Evolutionary conservation across 176 grass and related monocot species (phyloP).

Genomic region (Triticum monococcum): DNA sequence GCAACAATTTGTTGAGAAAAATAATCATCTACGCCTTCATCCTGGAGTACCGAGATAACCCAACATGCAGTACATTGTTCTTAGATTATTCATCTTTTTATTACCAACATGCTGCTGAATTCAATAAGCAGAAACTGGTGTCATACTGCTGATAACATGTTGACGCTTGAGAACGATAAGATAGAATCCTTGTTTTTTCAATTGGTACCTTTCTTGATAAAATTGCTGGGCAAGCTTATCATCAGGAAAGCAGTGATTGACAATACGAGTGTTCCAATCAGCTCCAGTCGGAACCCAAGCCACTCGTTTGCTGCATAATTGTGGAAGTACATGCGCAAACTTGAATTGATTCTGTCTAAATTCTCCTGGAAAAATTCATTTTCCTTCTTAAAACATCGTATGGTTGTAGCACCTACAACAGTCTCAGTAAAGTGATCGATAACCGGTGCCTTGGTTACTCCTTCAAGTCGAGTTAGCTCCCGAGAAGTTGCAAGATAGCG

Average conservation of each 20-base stretch:
- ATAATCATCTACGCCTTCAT: background rate
- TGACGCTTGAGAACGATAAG: background rate
- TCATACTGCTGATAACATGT: conserved; percentile 7
- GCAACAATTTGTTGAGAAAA: background rate
- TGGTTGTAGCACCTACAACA: conserved; percentile 77
- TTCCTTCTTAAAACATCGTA: conserved; percentile 84
- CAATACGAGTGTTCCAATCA: conserved; percentile 81
- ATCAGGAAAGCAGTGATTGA: conserved; percentile 84
- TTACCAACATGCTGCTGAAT: background rate
- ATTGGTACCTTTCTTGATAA: conserved; percentile 82
- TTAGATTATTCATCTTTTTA: background rate
- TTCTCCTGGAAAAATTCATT: conserved; percentile 67
- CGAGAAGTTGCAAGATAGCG: conserved; percentile 83
- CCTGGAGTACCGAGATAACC: background rate
- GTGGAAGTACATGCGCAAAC: conserved; percentile 94
- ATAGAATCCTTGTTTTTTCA: background rate
- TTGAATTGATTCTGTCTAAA: conserved; percentile 82
- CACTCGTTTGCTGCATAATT: conserved; percentile 93
- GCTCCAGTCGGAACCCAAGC: conserved; percentile 85
- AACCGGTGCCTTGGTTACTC: conserved; percentile 92
- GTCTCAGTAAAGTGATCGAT: conserved; percentile 98
- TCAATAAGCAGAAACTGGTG: background rate
- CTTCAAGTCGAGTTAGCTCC: conserved; percentile 90
- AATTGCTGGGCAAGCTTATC: conserved; percentile 73
- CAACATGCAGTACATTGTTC: background rate